A percentile compares a stretch with the other conserved stretches of the same genome.
These are phyloP conservation scores for Rachicladosporium sp. DNA, from an alignment of 2,329 filamentous ascomycete species.

Conservation along the genomic window DNA sequence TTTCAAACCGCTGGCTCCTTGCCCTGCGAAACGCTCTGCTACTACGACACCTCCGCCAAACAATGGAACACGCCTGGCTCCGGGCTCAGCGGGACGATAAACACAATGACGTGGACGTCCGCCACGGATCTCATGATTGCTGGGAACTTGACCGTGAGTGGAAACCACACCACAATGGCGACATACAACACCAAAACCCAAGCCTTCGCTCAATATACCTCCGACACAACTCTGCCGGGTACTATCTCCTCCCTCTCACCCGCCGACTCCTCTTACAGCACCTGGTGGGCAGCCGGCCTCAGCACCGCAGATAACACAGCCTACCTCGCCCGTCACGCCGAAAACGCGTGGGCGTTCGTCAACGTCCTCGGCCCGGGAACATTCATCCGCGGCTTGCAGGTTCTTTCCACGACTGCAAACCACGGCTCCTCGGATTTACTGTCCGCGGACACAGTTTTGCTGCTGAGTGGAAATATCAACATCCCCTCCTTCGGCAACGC, in stretches of 20 bases:
- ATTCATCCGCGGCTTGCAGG: conserved; percentile 64
- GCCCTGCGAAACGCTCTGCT: conserved; percentile 69
- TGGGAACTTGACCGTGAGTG: conserved; percentile 60
- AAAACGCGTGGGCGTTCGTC: conserved; percentile 60
- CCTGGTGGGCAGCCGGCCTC: conserved; percentile 70
- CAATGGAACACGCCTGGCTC: conserved; percentile 75
- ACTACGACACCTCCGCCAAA: conserved; percentile 55
- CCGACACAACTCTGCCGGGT: conserved; percentile 60
- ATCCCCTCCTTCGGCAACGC: conserved; percentile 66
- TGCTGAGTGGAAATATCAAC: conserved; percentile 74
- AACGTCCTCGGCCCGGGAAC: conserved; percentile 53
- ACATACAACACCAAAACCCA: conserved; percentile 58
- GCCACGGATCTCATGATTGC: conserved; percentile 61
- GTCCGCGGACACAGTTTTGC: conserved; percentile 54
- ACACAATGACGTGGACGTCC: conserved; percentile 63
- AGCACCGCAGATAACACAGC: conserved; percentile 49
- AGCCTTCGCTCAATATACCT: conserved; percentile 51
- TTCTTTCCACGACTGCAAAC: conserved; percentile 57
- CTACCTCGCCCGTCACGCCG: conserved; percentile 66
- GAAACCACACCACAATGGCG: conserved; percentile 54
- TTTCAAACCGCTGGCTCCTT: conserved; percentile 77
- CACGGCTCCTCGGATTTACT: conserved; percentile 57
- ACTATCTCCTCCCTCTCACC: conserved; percentile 64
- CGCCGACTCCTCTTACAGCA: conserved; percentile 55
- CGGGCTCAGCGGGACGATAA: conserved; percentile 57